A percentile compares a stretch with the other conserved stretches of the same genome.
Evolutionary conservation across 2,329 filamentous ascomycete species (phyloP).

Genomic region (Thelonectria rubi): DNA sequence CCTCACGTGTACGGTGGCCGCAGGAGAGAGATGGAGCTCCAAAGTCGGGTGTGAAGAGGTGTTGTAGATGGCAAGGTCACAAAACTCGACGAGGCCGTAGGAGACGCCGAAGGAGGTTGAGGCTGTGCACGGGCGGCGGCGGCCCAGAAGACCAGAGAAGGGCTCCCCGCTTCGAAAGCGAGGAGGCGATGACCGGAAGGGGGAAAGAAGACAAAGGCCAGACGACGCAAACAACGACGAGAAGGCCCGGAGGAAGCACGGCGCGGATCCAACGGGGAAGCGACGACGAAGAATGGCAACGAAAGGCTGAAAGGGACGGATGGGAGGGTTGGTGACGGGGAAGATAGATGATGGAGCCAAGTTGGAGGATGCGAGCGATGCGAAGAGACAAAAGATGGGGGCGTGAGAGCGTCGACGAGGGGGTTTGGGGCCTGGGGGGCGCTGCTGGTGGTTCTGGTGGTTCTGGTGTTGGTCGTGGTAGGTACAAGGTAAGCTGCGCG

Average conservation of each 20-base stretch:
- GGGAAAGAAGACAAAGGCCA: conserved; percentile 30
- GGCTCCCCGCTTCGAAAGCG: conserved; percentile 44
- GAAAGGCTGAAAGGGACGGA: conserved; percentile 6
- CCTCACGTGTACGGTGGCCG: conserved; percentile 22
- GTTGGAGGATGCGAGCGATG: conserved; percentile 13
- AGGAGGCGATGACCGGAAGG: conserved; percentile 41
- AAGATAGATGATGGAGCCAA: conserved; percentile 18
- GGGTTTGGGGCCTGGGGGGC: background rate
- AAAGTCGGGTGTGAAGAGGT: conserved; percentile 30
- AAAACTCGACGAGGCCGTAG: conserved; percentile 39
- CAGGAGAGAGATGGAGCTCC: conserved; percentile 25
- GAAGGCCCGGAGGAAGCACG: conserved; percentile 8
- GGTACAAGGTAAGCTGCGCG: conserved; percentile 1
- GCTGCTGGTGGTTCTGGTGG: background rate
- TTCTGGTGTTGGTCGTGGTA: background rate
- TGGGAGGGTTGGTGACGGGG: conserved; percentile 7
- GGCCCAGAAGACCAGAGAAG: conserved; percentile 40
- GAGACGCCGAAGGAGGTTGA: conserved; percentile 39
- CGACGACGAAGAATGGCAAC: conserved; percentile 7
- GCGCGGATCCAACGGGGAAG: conserved; percentile 6
- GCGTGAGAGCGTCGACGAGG: conserved; percentile 4
- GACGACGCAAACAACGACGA: conserved; percentile 27
- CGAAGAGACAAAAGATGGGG: conserved; percentile 9
- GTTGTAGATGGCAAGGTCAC: conserved; percentile 31
- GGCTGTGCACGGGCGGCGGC: conserved; percentile 45